Percentiles rank a stretch among this genome's conserved stretches.
phyloP scores from a whole-genome alignment of 148 eudicot species.

The Talinum fruticosum region DNA sequence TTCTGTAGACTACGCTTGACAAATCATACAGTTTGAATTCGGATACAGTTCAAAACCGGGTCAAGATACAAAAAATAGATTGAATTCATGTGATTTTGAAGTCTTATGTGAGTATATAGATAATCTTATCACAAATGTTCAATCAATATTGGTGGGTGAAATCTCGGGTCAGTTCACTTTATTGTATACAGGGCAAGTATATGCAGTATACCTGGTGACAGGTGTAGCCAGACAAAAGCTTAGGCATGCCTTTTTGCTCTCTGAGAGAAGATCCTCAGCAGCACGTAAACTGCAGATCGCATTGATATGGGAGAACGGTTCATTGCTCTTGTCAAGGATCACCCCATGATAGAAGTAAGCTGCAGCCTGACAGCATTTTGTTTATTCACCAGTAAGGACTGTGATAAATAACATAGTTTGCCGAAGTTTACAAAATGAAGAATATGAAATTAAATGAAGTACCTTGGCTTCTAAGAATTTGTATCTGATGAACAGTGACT shows the following conservation, averaged over 20 bases:
- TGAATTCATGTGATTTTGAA: background rate
- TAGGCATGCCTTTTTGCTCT: conserved; percentile 84
- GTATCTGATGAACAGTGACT: conserved; percentile 69
- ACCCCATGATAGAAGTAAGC: conserved; percentile 91
- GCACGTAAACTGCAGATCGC: conserved; percentile 73
- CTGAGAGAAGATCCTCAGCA: conserved; percentile 65
- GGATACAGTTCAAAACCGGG: background rate
- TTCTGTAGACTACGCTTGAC: background rate
- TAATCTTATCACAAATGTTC: background rate
- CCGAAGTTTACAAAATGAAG: background rate
- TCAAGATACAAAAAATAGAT: background rate
- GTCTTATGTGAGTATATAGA: background rate
- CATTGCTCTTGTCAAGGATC: conserved; percentile 73
- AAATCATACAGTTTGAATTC: background rate
- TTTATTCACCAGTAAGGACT: background rate
- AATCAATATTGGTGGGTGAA: background rate
- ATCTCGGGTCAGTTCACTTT: background rate
- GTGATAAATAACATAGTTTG: background rate
- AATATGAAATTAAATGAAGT: background rate
- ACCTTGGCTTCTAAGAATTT: conserved; percentile 95
- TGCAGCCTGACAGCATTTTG: conserved; percentile 52
- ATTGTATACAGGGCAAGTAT: background rate
- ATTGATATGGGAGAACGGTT: conserved; percentile 58
- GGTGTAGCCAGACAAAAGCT: conserved; percentile 77
- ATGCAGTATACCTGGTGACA: conserved; percentile 55